These are phyloP conservation scores for Cordyceps cateniannulata DNA, from an alignment of 2,329 filamentous ascomycete genomes.

Conservation along the genomic window DNA sequence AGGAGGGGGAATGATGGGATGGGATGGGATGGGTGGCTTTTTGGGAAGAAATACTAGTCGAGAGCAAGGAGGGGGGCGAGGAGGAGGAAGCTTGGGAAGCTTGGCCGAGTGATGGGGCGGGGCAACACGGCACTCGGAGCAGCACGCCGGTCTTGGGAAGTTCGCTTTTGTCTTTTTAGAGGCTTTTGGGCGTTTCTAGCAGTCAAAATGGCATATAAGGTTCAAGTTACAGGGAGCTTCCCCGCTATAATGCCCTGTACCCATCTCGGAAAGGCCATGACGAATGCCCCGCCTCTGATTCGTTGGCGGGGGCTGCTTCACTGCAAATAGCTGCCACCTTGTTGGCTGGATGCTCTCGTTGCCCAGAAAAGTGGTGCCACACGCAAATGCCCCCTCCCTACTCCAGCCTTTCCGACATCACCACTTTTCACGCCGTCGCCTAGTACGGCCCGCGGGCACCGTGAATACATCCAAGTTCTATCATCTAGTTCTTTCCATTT, in stretches of 20 bases:
- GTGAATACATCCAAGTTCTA: background rate
- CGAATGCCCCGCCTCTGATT: constrained; percentile 1
- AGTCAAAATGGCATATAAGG: background rate
- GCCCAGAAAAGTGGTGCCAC: background rate
- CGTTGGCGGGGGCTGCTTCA: background rate
- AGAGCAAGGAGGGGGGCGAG: constrained; percentile 1
- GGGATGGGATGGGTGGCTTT: constrained; percentile 5
- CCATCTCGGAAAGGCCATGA: background rate
- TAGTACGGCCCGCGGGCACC: background rate
- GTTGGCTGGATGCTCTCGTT: background rate
- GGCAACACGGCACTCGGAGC: constrained; percentile 7
- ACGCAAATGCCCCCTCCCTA: background rate
- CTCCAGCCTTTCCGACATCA: background rate
- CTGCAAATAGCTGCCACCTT: constrained; percentile 3
- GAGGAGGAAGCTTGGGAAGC: constrained; percentile 5
- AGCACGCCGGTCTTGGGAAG: background rate
- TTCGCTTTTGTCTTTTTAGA: background rate
- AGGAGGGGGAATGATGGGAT: background rate
- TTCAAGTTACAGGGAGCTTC: background rate
- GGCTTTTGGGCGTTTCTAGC: background rate
- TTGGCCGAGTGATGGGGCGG: background rate
- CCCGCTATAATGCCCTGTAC: background rate
- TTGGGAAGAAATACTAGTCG: constrained; percentile 8
- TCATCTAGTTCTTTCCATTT: background rate
- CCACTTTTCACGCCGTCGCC: background rate